Percentiles rank a stretch among this genome's conserved stretches.
Conservation (phyloP, 768 basidiomycete genomes). For the Tulasnella sp. region DNA sequence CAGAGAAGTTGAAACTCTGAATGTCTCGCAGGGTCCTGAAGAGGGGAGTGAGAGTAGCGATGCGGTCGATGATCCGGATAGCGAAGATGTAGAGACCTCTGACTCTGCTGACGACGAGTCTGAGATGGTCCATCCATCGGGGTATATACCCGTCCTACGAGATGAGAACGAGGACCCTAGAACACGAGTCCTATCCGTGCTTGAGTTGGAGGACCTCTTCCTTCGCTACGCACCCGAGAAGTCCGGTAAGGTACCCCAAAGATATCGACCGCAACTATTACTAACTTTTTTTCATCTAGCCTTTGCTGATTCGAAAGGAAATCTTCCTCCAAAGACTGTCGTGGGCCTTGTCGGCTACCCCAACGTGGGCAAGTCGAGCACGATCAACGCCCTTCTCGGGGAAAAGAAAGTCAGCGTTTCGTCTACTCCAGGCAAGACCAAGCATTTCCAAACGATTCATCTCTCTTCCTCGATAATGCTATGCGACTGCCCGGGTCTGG, state of each 20-base stretch:
- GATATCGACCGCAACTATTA: neutral
- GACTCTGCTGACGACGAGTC: conserved; percentile 21
- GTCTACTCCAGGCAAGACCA: conserved; percentile 95
- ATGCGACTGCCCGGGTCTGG: conserved; percentile 95
- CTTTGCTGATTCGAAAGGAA: conserved; percentile 47
- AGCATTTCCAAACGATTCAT: conserved; percentile 97
- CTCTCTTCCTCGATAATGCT: conserved; percentile 77
- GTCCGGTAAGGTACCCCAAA: conserved; percentile 34
- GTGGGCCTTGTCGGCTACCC: conserved; percentile 96
- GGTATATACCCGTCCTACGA: conserved; percentile 6
- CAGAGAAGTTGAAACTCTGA: no score
- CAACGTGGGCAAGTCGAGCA: conserved; percentile 96
- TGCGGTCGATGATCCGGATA: conserved; percentile 20
- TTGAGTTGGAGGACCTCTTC: conserved; percentile 81
- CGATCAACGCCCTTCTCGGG: conserved; percentile 91
- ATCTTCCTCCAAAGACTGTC: conserved; percentile 49
- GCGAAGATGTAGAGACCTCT: conserved; percentile 23
- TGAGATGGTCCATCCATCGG: conserved; percentile 21
- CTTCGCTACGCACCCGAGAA: conserved; percentile 55
- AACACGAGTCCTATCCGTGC: conserved; percentile 66
- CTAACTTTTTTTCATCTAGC: conserved; percentile 31
- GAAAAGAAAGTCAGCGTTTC: conserved; percentile 98
- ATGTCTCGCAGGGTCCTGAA: conserved; percentile 28
- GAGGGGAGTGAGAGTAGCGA: conserved; percentile 24
- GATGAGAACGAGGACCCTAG: conserved; percentile 45